Conservation (phyloP, 2,329 filamentous ascomycete species). For the Fusarium sulawesiense region DNA sequence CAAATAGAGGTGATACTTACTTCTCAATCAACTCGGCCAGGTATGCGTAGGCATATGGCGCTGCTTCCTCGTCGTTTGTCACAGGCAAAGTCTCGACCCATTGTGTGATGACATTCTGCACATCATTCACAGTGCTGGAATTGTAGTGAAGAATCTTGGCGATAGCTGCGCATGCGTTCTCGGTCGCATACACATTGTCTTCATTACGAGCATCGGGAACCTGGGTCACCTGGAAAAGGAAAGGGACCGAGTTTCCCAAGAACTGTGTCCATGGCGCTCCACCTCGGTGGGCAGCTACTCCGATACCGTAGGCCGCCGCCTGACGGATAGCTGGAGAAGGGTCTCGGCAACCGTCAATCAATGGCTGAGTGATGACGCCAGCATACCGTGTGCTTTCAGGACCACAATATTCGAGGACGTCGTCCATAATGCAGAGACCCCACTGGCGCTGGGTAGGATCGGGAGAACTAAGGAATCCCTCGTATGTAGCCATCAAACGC, state of each 20-base stretch:
- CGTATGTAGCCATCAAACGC: constrained; percentile 84
- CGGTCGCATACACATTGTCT: constrained; percentile 95
- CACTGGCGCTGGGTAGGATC: constrained; percentile 96
- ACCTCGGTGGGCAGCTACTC: constrained; percentile 93
- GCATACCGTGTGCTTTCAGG: constrained; percentile 88
- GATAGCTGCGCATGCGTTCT: constrained; percentile 96
- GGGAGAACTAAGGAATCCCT: constrained; percentile 80
- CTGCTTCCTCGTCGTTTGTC: constrained; percentile 95
- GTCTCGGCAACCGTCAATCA: constrained; percentile 88
- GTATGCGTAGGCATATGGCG: constrained; percentile 95
- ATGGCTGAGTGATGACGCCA: constrained; percentile 85
- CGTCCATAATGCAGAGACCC: constrained; percentile 99
- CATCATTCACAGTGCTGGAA: constrained; percentile 77
- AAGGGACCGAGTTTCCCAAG: constrained; percentile 80
- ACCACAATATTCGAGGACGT: constrained; percentile 97
- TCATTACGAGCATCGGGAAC: constrained; percentile 85
- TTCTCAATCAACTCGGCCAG: constrained; percentile 91
- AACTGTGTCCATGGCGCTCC: constrained; percentile 90
- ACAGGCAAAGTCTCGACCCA: constrained; percentile 95
- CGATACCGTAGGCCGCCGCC: constrained; percentile 94
- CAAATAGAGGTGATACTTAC: constrained; percentile 68
- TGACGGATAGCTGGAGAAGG: constrained; percentile 91
- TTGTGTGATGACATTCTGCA: constrained; percentile 79
- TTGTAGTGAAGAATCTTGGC: constrained; percentile 98
- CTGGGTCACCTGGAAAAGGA: constrained; percentile 85